Base-by-base conservation (phyloP, 768 basidiomycete genomes). In the Pleurotus tuber-regium region DNA sequence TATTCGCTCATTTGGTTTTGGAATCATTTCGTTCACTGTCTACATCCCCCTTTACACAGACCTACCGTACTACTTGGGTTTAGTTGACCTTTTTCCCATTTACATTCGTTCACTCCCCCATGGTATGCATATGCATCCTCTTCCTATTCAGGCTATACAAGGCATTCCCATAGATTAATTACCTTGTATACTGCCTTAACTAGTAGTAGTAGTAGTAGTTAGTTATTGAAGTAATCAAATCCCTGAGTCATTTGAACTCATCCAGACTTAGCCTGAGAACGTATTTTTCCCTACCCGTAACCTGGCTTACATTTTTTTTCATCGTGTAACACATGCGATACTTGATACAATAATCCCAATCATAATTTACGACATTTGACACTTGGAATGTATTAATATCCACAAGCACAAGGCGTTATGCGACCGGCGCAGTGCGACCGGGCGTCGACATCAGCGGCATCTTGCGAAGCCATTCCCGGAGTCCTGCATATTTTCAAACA, bases 1-100 rank as follows among this genome's bases (percentile, higher is more conserved):
- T 48, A 48, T 48, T 24, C 46, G 35, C 23, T 48, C 31, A 35
- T 48, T 48, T 35, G 4, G 12, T 31, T 48, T 30, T 33, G 28
- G n/a, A 35, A 9, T 48, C 31, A 2, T 48, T 48, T 48, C 31
- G 18, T 48, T 48, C 30, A 25, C 23, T 48, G n/a, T 24, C 31
- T n/a, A 30, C 25, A 14, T 25, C 25, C 43, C 18, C 5, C 36
- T 16, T 18, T 18, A 11, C 8, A 38, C n/a, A 11, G 8, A 14
- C 28, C 29, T 48, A 48, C 46, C 8, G 31, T 36, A 48, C 31
- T 44, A 44, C 26, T 19, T 33, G 46, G 46, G 46, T 48, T 48
- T 48, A 35, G 46, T 48, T 48, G 46, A 24, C 21, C 46, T 48
- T 48, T 48, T 12, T 35, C 16, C 46, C 43, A 24, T 29, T 10